Base-by-base conservation (phyloP, 495 filamentous ascomycete genomes). In the Penicillium lividum region DNA sequence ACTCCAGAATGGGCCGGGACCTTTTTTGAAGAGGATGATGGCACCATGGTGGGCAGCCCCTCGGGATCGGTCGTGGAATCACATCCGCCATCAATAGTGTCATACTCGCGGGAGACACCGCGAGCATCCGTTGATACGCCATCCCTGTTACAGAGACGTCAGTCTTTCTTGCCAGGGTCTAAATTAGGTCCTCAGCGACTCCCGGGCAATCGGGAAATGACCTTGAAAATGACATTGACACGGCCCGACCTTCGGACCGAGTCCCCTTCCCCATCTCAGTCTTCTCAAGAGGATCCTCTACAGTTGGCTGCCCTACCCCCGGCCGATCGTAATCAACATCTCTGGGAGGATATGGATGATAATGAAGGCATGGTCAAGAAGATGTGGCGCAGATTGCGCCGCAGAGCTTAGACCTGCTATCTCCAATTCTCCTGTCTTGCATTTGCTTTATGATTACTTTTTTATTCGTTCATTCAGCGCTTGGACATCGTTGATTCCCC, bases 201-300 rank as follows among this genome's bases (percentile, higher is more conserved):
- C 18, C 54, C 65, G 15, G 65, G 63, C 9, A 70, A 64, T 40
- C 85, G 93, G 16, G 93, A 97, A 71, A 97, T 97, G 93, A 96
- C 93, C 13, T 73, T 97, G 44, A 89, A 90, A 34, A 95, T 97
- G 91, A 97, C 93, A 6, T 81, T 97, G 51, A 97, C 93, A 22
- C 82, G 91, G 49, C 92, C 92, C 0, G 93, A 96, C 66, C 80
- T 97, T 52, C 84, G 90, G 43, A 72, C 73, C 22, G 84, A 90
- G 88, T 67, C 83, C 81, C 28, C 78, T 82, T 63, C 75, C 83
- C 34, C 89, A 82, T 62, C 65, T 7, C 27, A 64, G 54, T 53
- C 62, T 60, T 78, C 86, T 13, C 86, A 80, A 77, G 80, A 77
- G 45, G 78, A 87, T 62, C 80, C 83, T 4, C 67, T 86, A 16